phyloP scores from a whole-genome alignment of 495 filamentous ascomycete genomes.

The Talaromyces trachyspermus region DNA sequence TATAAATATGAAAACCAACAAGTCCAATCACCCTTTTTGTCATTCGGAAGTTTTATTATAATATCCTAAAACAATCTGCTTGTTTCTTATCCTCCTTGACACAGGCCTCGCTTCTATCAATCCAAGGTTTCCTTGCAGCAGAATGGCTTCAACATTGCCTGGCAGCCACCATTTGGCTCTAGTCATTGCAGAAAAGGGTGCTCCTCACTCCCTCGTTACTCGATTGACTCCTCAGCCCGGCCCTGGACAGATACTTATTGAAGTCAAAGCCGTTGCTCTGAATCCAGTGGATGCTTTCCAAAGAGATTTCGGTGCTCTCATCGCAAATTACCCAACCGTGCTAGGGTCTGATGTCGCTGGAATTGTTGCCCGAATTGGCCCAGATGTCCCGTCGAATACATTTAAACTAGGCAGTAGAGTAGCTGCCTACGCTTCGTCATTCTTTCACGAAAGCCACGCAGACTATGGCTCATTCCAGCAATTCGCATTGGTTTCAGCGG shows the following conservation, averaged over 20 bases:
- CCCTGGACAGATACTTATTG: slow-evolving; percentile 33
- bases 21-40: too few species aligned
- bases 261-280: slow-evolving; percentile 37
- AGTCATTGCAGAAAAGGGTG: slow-evolving; percentile 15
- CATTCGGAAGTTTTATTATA: too few species aligned
- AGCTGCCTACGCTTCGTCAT: slow-evolving; percentile 15
- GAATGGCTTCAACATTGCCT: neutral
- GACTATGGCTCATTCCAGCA: slow-evolving; percentile 40
- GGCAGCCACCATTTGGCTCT: slow-evolving; percentile 19
- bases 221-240: slow-evolving; percentile 27
- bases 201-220: slow-evolving; percentile 14
- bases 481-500: slow-evolving; percentile 18
- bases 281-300: slow-evolving; percentile 36
- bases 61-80: too few species aligned
- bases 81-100: too few species aligned
- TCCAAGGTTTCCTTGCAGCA: too few species aligned
- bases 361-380: slow-evolving; percentile 26
- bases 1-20: too few species aligned
- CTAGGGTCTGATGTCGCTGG: slow-evolving; percentile 36
- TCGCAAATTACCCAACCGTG: slow-evolving; percentile 31
- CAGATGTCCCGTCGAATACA: slow-evolving; percentile 17
- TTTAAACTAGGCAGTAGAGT: slow-evolving; percentile 31
- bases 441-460: slow-evolving; percentile 18
- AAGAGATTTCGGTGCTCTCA: slow-evolving; percentile 23
- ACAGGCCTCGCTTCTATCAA: too few species aligned